These are phyloP conservation scores for Tricholoma sp. DNA, from an alignment of 768 basidiomycete genomes.

Conservation along the genomic window DNA sequence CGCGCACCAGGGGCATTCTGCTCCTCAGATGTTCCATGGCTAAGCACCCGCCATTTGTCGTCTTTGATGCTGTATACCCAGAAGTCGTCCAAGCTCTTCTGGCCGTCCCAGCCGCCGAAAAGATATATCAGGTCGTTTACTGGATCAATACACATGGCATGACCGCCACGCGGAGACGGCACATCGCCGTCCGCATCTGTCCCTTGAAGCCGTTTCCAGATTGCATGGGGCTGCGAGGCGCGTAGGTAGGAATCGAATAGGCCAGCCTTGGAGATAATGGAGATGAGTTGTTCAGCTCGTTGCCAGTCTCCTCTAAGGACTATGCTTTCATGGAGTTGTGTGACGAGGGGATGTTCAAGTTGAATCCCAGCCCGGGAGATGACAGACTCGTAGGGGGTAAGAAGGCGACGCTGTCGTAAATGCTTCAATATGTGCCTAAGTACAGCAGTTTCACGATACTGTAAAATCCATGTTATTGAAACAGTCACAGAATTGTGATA, in stretches of 20 bases:
- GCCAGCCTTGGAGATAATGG: slow-evolving; percentile 41
- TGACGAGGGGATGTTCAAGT: slow-evolving; percentile 68
- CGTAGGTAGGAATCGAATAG: slow-evolving; percentile 62
- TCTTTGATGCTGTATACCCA: slow-evolving; percentile 65
- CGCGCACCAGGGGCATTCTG: slow-evolving; percentile 65
- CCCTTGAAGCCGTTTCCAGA: slow-evolving; percentile 57
- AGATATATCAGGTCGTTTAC: slow-evolving; percentile 62
- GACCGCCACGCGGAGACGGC: slow-evolving; percentile 68
- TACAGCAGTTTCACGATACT: slow-evolving; percentile 65
- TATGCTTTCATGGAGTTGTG: slow-evolving; percentile 55
- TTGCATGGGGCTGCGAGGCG: slow-evolving; percentile 51
- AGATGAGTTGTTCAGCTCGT: slow-evolving; percentile 49
- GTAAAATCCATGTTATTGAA: not conserved
- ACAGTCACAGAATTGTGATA: not conserved
- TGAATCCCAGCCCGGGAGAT: slow-evolving; percentile 48
- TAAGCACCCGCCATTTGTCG: slow-evolving; percentile 59
- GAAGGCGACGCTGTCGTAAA: slow-evolving; percentile 68
- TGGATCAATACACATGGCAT: slow-evolving; percentile 77
- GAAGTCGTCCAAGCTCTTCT: slow-evolving; percentile 70
- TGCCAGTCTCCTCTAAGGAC: slow-evolving; percentile 67
- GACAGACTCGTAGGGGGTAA: slow-evolving; percentile 60
- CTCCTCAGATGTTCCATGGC: slow-evolving; percentile 48
- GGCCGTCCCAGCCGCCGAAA: slow-evolving; percentile 77
- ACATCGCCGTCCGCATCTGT: slow-evolving; percentile 62
- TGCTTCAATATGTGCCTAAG: slow-evolving; percentile 71